phyloP scores from a whole-genome alignment of 257 asterid genomes.

The Plectranthus barbatus region DNA sequence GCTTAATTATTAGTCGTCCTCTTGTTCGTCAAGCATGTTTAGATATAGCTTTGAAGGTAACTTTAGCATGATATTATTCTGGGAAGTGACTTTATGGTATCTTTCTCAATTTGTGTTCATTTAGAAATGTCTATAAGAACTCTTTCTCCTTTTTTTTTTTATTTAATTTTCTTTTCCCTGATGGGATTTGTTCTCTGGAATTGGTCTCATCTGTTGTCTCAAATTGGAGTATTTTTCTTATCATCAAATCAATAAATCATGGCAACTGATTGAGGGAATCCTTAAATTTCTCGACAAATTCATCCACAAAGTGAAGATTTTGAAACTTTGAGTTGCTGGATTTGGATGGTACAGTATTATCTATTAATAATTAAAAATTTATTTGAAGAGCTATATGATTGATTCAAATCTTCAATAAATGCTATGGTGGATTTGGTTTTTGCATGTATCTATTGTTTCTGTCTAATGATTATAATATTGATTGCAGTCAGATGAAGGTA shows the following conservation, averaged over 20 bases:
- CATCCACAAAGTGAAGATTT: background rate
- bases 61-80: conserved; percentile 8
- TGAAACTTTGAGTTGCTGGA: background rate
- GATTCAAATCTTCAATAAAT: background rate
- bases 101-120: background rate
- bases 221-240: background rate
- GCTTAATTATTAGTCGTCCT: conserved; percentile 81
- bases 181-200: background rate
- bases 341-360: background rate
- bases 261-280: background rate
- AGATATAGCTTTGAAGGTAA: conserved; percentile 91
- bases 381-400: background rate
- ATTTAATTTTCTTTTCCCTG: too few relatives aligned
- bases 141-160: background rate
- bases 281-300: background rate
- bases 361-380: background rate
- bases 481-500: background rate
- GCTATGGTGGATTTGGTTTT: background rate
- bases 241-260: background rate
- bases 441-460: background rate
- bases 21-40: conserved; percentile 75
- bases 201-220: background rate
- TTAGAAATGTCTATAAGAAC: background rate
- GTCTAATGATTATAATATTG: background rate
- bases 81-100: conserved; percentile 2